phyloP scores from a whole-genome alignment of 2,329 filamentous ascomycete species.

The Aulographum hederae region DNA sequence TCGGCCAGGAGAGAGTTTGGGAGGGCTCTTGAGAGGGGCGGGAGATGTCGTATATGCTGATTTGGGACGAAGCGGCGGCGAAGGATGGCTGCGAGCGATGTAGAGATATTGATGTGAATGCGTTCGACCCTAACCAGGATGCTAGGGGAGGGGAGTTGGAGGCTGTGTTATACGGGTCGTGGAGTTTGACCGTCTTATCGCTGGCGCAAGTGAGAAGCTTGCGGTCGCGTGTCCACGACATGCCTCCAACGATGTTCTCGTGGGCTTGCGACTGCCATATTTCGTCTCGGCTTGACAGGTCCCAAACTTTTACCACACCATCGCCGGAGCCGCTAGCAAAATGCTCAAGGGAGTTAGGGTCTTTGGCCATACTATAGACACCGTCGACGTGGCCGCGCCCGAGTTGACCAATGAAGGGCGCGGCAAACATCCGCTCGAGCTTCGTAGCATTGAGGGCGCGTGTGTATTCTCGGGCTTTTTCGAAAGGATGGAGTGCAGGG shows the following conservation, averaged over 20 bases:
- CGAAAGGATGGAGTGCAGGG: slow-evolving; percentile 76
- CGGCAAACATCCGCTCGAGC: slow-evolving; percentile 78
- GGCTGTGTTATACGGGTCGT: slow-evolving; percentile 66
- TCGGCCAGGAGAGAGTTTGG: slow-evolving; percentile 75
- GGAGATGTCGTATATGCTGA: slow-evolving; percentile 79
- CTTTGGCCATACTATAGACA: slow-evolving; percentile 64
- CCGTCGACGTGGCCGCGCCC: slow-evolving; percentile 27
- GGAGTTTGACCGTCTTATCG: slow-evolving; percentile 78
- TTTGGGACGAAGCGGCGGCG: slow-evolving; percentile 54
- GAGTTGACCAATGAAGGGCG: slow-evolving; percentile 71
- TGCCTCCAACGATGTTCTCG: slow-evolving; percentile 80
- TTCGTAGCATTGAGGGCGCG: slow-evolving; percentile 71
- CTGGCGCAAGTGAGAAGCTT: slow-evolving; percentile 75
- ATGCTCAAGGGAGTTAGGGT: slow-evolving; percentile 55
- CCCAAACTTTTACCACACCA: slow-evolving; percentile 87
- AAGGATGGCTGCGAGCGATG: slow-evolving; percentile 67
- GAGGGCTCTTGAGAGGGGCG: slow-evolving; percentile 59
- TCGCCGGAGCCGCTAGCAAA: slow-evolving; percentile 76
- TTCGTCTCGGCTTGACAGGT: slow-evolving; percentile 54
- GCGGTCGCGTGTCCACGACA: slow-evolving; percentile 74
- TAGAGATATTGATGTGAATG: slow-evolving; percentile 70
- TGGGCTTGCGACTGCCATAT: slow-evolving; percentile 68
- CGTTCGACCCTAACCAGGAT: slow-evolving; percentile 67
- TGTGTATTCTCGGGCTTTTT: slow-evolving; percentile 73
- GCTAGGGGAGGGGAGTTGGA: slow-evolving; percentile 49